Evolutionary conservation across 768 basidiomycete genomes (phyloP).

Genomic region (Suillus placidus): DNA sequence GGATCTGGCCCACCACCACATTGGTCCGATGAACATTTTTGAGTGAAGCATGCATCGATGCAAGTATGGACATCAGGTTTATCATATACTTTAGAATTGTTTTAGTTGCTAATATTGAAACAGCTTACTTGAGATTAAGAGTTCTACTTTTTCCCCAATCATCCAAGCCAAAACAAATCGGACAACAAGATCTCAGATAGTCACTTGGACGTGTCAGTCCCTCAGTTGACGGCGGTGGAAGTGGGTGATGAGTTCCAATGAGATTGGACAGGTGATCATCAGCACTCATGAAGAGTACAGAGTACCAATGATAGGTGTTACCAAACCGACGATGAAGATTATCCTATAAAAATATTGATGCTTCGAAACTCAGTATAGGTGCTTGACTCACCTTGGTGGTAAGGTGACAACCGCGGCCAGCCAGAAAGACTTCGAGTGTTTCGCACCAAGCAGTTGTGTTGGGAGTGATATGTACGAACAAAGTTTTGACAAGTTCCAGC

Average conservation of each 20-base stretch:
- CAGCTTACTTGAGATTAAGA: neutral
- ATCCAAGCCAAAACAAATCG: constrained; percentile 27
- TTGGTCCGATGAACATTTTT: constrained; percentile 22
- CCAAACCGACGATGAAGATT: constrained; percentile 26
- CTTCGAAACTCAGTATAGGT: neutral
- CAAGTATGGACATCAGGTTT: constrained; percentile 20
- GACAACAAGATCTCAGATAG: constrained; percentile 26
- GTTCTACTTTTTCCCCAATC: constrained; percentile 3
- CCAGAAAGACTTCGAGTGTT: constrained; percentile 28
- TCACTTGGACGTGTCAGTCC: neutral
- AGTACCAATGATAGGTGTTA: constrained; percentile 31
- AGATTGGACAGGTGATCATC: constrained; percentile 29
- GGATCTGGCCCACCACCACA: constrained; percentile 16
- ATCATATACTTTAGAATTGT: neutral
- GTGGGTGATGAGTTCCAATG: constrained; percentile 10
- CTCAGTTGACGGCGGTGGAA: neutral
- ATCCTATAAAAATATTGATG: constrained; percentile 19
- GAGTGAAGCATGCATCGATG: constrained; percentile 38
- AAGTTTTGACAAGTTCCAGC: constrained; percentile 28
- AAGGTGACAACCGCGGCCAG: constrained; percentile 18
- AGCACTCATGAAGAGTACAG: constrained; percentile 15
- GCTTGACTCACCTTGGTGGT: neutral
- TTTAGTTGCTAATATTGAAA: neutral
- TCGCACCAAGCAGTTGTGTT: constrained; percentile 32
- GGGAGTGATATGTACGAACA: constrained; percentile 32